Evolutionary conservation across 345 rosid genomes (phyloP), one percentile per base, ranked within the genome.

Genomic region (Hibiscus trionum): DNA sequence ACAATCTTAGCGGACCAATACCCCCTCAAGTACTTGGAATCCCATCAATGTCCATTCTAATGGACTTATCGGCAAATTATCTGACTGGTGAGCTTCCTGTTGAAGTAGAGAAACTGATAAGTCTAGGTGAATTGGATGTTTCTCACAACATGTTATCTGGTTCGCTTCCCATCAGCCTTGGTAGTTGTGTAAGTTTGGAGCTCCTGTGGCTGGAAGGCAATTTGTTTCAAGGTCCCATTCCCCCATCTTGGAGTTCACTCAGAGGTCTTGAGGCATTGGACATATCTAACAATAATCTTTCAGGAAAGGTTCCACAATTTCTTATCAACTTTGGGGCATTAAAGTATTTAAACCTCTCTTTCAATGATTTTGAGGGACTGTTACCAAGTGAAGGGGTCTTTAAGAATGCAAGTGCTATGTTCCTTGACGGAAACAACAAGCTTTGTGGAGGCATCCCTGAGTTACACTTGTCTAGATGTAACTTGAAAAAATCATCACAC

Each of bases 331-430:
- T 76, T 15, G 11, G 0, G 4, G 58, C 59, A 3, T 69, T 80
- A 15, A 1, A 50, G 0, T n/a, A 35, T 4, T 65, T 78, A 61
- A 72, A 84, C 55, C 69, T 81, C 5, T 84, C 90, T 61, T 72
- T 64, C 35, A 86, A 86, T 19, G 26, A 81, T 49, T 77, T 86
- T 0, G 85, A 84, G 33, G 86, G 88, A 4, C 73, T 65, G 50
- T 15, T 83, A n/a, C 87, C 84, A 14, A n/a, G 15, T 11, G 19
- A 42, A 68, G 84, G 90, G 7, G 31, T 77, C 9, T 84, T 84
- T 47, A 24, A 11, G 61, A 80, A 83, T 69, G 62, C 63, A 4
- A 84, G 79, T 70, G 80, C 68, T 9, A 15, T 68, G 11, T 78
- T 74, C 0, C 11, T 86, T 31, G 11, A n/a, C 0, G 84, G 85